Evolutionary conservation across 2,329 filamentous ascomycete species (phyloP).

Genomic region (Arthrobotrys musiformis): DNA sequence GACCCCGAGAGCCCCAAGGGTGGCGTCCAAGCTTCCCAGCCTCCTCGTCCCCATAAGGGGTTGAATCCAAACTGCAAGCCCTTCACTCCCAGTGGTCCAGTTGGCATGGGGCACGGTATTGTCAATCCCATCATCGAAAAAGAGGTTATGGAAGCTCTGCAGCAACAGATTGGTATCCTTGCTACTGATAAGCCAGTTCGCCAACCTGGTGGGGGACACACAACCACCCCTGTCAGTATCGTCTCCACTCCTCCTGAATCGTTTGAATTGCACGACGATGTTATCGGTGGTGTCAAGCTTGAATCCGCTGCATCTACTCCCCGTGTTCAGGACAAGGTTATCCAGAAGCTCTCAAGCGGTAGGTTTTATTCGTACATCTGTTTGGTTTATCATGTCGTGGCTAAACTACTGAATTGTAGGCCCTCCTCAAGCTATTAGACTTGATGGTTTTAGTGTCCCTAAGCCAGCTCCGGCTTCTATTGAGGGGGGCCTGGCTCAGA

Average conservation of each 20-base stretch:
- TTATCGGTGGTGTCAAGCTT: background rate
- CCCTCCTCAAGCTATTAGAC: background rate
- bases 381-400: background rate
- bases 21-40: background rate
- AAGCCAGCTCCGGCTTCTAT: background rate
- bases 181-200: background rate
- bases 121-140: background rate
- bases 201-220: background rate
- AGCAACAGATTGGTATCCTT: background rate
- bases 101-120: background rate
- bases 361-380: background rate
- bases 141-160: background rate
- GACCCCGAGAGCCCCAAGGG: background rate
- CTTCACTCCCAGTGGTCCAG: background rate
- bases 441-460: background rate
- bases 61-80: background rate
- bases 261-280: background rate
- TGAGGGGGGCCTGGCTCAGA: background rate
- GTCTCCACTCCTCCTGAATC: background rate
- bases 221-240: background rate
- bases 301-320: background rate
- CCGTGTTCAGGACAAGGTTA: too few species aligned
- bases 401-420: background rate
- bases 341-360: background rate
- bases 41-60: background rate